These are phyloP conservation scores for Neonectria magnoliae DNA, from an alignment of 2,329 filamentous ascomycete genomes.

Conservation along the genomic window DNA sequence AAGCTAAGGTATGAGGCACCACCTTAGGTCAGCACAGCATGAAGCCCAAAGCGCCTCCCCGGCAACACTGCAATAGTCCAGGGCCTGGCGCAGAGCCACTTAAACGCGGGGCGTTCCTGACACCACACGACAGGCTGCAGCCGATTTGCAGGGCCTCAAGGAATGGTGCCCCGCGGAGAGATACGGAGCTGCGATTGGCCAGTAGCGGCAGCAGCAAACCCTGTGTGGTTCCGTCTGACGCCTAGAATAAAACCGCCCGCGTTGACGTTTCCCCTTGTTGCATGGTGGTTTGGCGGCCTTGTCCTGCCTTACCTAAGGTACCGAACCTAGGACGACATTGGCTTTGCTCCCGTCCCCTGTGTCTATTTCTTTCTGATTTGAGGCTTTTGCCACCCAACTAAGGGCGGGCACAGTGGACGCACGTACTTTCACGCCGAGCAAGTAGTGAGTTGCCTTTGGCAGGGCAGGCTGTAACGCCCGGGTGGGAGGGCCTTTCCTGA, in stretches of 20 bases:
- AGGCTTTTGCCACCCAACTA: not conserved
- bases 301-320: not conserved
- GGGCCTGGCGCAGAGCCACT: constrained; percentile 36
- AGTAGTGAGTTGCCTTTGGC: no score
- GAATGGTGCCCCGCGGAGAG: constrained; percentile 45
- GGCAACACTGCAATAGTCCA: constrained; percentile 3
- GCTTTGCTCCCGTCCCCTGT: not conserved
- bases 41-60: constrained; percentile 5
- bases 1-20: not conserved
- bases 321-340: not conserved
- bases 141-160: constrained; percentile 45
- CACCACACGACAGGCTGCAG: constrained; percentile 46
- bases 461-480: not conserved
- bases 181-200: constrained; percentile 35
- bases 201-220: constrained; percentile 27
- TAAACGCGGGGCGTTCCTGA: constrained; percentile 52
- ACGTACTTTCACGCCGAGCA: not conserved
- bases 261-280: constrained; percentile 20
- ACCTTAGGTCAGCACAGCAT: not conserved
- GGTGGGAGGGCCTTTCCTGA: not conserved
- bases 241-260: constrained; percentile 21
- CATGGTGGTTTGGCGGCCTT: not conserved
- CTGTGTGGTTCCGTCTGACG: constrained; percentile 40
- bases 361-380: not conserved
- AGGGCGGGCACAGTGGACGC: not conserved